Conservation (phyloP, 371 early-diverging fungal species). For the Apophysomyces trapeziformis region DNA sequence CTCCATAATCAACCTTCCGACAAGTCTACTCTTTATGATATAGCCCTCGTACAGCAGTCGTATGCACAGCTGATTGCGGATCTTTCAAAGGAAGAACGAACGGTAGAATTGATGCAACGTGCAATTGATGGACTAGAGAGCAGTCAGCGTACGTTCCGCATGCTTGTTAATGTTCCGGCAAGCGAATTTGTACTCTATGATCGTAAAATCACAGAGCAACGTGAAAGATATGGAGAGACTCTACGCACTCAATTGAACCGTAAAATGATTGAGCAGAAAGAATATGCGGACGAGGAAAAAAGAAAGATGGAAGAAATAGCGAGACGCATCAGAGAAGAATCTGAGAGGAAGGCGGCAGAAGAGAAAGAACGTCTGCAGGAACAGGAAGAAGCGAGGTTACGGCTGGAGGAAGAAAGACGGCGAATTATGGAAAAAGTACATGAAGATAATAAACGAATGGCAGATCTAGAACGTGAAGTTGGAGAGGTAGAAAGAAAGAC, state of each 20-base stretch:
- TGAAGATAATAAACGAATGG: slow-evolving; percentile 18
- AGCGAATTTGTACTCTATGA: slow-evolving; percentile 66
- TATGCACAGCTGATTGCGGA: slow-evolving; percentile 83
- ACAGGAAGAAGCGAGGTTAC: slow-evolving; percentile 16
- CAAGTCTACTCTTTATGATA: slow-evolving; percentile 69
- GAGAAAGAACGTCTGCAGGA: slow-evolving; percentile 31
- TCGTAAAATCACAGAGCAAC: slow-evolving; percentile 65
- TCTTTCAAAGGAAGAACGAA: slow-evolving; percentile 62
- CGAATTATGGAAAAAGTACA: slow-evolving; percentile 35
- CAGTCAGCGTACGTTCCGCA: slow-evolving; percentile 59
- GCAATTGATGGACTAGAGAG: slow-evolving; percentile 65
- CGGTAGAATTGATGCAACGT: slow-evolving; percentile 54
- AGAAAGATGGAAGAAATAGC: slow-evolving; percentile 49
- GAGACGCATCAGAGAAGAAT: slow-evolving; percentile 49
- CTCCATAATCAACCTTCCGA: slow-evolving; percentile 62
- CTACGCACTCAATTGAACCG: slow-evolving; percentile 59
- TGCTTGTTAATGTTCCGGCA: slow-evolving; percentile 48
- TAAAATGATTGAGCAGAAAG: slow-evolving; percentile 63
- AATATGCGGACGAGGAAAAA: slow-evolving; percentile 56
- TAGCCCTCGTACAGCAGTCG: slow-evolving; percentile 86
- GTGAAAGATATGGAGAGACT: slow-evolving; percentile 69
- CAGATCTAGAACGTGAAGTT: slow-evolving; percentile 15
- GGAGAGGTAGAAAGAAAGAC: slow-evolving; percentile 32
- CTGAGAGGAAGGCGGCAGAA: slow-evolving; percentile 26
- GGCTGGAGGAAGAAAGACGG: slow-evolving; percentile 18